phyloP scores from a whole-genome alignment of 169 alveolate species.

The Babesia ovis region DNA sequence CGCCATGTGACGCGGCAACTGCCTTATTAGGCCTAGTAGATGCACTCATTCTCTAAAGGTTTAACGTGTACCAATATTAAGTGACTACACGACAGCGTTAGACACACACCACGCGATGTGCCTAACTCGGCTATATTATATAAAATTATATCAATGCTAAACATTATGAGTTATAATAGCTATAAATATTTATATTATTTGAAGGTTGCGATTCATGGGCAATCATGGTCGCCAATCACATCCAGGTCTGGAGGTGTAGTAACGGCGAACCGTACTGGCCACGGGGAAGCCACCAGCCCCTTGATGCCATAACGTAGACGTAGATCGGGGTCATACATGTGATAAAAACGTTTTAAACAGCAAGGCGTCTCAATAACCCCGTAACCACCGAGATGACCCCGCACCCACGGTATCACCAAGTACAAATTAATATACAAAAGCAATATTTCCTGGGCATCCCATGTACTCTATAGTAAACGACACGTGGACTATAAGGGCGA shows the following conservation, averaged over 20 bases:
- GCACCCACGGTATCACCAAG: constrained; percentile 14
- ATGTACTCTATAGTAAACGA: background rate
- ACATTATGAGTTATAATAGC: too few relatives aligned
- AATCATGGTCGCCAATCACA: too few relatives aligned
- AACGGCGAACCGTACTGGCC: too few relatives aligned
- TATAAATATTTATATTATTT: too few relatives aligned
- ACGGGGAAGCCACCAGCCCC: background rate
- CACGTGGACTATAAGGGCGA: background rate
- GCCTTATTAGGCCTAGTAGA: constrained; percentile 4
- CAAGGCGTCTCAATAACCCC: constrained; percentile 35
- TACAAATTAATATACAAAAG: background rate
- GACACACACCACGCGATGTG: background rate
- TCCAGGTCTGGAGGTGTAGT: too few relatives aligned
- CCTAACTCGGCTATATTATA: too few relatives aligned
- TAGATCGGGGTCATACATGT: background rate
- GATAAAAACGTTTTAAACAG: background rate
- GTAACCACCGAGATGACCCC: constrained; percentile 17
- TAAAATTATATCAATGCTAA: too few relatives aligned
- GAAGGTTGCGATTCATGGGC: too few relatives aligned
- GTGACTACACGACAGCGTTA: background rate
- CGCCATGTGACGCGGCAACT: background rate
- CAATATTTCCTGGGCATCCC: background rate
- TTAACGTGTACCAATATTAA: background rate
- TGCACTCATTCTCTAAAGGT: background rate
- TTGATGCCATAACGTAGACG: constrained; percentile 2